Conservation (phyloP, 768 basidiomycete genomes). For the Tricholoma hemisulphureum region DNA sequence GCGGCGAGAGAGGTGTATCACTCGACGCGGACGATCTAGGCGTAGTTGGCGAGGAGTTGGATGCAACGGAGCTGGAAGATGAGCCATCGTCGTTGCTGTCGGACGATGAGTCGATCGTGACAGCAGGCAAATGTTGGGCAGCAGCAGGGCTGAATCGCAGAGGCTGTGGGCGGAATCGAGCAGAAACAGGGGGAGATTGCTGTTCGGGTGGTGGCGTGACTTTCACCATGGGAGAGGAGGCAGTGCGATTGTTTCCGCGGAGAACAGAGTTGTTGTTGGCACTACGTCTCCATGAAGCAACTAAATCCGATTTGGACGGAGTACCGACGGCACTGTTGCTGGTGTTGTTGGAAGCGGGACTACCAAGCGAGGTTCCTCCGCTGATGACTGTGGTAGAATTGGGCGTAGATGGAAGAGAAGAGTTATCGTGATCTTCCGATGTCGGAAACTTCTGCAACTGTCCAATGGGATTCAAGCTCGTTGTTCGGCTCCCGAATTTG, state of each 20-base stretch:
- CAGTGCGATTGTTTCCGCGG: constrained; percentile 55
- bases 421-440: constrained; percentile 43
- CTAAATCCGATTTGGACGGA: constrained; percentile 81
- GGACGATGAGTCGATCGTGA: constrained; percentile 53
- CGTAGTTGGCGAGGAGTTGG: constrained; percentile 71
- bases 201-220: constrained; percentile 71
- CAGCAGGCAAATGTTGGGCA: constrained; percentile 52
- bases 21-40: constrained; percentile 69
- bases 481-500: constrained; percentile 67
- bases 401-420: constrained; percentile 53
- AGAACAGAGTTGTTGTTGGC: constrained; percentile 71
- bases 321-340: constrained; percentile 26
- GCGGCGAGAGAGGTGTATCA: constrained; percentile 68
- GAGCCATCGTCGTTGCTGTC: constrained; percentile 56
- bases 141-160: constrained; percentile 56
- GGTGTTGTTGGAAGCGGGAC: constrained; percentile 41
- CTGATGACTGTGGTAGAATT: constrained; percentile 66
- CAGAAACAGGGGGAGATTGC: constrained; percentile 46
- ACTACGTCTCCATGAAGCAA: constrained; percentile 78
- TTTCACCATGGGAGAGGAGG: constrained; percentile 66
- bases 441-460: constrained; percentile 28
- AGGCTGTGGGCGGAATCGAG: constrained; percentile 62
- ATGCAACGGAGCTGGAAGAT: constrained; percentile 49
- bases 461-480: constrained; percentile 40
- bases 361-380: constrained; percentile 70